Evolutionary conservation across 331 rosid genomes (phyloP).

Genomic region (Pyracantha coccinea): DNA sequence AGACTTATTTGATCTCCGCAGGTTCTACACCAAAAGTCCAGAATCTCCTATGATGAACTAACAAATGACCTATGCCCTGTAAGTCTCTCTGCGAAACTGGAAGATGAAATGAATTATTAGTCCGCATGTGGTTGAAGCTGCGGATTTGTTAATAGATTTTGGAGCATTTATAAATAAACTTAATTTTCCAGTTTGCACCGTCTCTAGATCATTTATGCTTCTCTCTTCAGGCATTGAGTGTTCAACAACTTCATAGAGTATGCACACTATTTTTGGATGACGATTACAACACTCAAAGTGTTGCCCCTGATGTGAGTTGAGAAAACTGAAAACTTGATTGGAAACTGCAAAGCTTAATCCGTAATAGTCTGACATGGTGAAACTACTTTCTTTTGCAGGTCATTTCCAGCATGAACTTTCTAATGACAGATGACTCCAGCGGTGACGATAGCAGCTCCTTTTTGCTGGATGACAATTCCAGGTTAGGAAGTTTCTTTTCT

Average conservation of each 20-base stretch:
- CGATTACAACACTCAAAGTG: conserved; percentile 39
- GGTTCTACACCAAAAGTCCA: conserved; percentile 59
- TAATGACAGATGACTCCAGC: conserved; percentile 51
- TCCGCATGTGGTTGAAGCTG: neutral
- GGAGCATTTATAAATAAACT: neutral
- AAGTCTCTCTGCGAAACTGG: conserved; percentile 22
- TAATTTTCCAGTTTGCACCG: neutral
- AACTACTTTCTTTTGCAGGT: conserved; percentile 36
- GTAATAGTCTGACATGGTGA: neutral
- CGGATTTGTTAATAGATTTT: neutral
- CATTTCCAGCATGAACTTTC: conserved; percentile 60
- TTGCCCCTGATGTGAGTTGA: conserved; percentile 63
- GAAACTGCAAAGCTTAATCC: neutral
- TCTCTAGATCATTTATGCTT: neutral
- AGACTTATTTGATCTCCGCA: conserved; percentile 23
- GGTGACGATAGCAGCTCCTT: conserved; percentile 37
- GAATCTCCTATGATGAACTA: conserved; percentile 69
- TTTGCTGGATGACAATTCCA: conserved; percentile 78
- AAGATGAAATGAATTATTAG: neutral
- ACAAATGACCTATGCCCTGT: conserved; percentile 87
- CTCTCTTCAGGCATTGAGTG: conserved; percentile 50
- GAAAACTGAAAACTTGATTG: neutral
- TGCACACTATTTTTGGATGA: conserved; percentile 64
- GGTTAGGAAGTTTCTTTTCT: conserved; percentile 27
- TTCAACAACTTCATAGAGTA: conserved; percentile 77